These are phyloP conservation scores for Earliella scabrosa DNA, from an alignment of 1,284 basidiomycete genomes.

Conservation along the genomic window DNA sequence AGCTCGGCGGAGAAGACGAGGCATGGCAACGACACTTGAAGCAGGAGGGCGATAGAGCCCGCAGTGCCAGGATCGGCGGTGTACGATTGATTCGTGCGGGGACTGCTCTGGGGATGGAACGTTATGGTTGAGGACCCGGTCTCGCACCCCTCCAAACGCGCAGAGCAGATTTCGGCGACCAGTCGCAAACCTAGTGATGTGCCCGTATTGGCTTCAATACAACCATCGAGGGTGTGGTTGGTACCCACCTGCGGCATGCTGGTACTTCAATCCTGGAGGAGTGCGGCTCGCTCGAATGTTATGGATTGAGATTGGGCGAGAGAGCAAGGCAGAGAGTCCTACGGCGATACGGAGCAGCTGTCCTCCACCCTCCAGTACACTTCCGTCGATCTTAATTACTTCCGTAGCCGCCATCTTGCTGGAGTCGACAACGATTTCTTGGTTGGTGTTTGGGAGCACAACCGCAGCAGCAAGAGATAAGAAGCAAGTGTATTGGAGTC, in stretches of 20 bases:
- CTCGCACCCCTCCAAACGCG: constrained; percentile 51
- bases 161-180: constrained; percentile 60
- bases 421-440: too few species aligned
- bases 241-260: constrained; percentile 67
- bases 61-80: constrained; percentile 68
- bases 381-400: constrained; percentile 43
- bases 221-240: background rate
- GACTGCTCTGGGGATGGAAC: constrained; percentile 50
- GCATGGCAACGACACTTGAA: constrained; percentile 73
- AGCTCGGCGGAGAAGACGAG: constrained; percentile 54
- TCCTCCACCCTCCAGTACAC: constrained; percentile 64
- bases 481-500: too few species aligned
- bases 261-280: constrained; percentile 66
- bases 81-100: constrained; percentile 43
- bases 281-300: constrained; percentile 61
- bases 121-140: constrained; percentile 54
- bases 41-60: constrained; percentile 67
- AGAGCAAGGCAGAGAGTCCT: constrained; percentile 61
- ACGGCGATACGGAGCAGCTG: constrained; percentile 73
- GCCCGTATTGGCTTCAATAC: background rate
- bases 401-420: constrained; percentile 9
- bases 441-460: too few species aligned
- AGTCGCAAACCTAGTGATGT: constrained; percentile 57
- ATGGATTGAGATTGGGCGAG: constrained; percentile 57
- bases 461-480: too few species aligned